Conservation (phyloP, 441 rosid species). For the Breynia disticha region DNA sequence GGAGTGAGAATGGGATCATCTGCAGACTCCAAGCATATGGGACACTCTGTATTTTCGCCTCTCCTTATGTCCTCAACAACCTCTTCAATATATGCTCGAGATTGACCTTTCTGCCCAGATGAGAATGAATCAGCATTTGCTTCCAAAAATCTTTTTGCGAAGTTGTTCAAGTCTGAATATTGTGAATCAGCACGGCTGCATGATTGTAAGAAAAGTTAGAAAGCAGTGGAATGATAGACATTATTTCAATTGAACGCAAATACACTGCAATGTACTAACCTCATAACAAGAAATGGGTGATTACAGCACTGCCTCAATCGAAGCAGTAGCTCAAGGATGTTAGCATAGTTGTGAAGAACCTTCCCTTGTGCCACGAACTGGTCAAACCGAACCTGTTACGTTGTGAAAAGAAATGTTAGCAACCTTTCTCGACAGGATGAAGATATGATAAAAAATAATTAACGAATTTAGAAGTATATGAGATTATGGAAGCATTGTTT, state of each 20-base stretch:
- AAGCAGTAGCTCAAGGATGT: conserved; percentile 59
- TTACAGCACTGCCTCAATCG: conserved; percentile 73
- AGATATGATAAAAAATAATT: not conserved
- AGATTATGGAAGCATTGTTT: conserved; percentile 7
- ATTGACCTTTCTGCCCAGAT: conserved; percentile 25
- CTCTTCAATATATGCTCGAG: conserved; percentile 44
- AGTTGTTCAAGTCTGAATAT: conserved; percentile 47
- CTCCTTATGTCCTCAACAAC: conserved; percentile 40
- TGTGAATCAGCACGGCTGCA: conserved; percentile 41
- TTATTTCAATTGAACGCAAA: not conserved
- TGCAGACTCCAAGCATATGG: conserved; percentile 58
- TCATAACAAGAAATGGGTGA: conserved; percentile 67
- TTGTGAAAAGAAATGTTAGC: conserved; percentile 1
- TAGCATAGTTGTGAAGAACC: conserved; percentile 64
- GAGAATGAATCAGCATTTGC: conserved; percentile 22
- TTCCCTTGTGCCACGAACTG: conserved; percentile 66
- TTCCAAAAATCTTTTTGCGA: conserved; percentile 51
- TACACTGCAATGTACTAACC: conserved; percentile 19
- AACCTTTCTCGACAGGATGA: not conserved
- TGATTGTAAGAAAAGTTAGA: not conserved
- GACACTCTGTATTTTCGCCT: conserved; percentile 52
- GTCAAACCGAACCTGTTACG: conserved; percentile 52
- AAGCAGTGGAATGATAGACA: not conserved
- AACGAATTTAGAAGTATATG: not conserved
- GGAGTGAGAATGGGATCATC: conserved; percentile 74